Base-by-base conservation (phyloP, 2,329 filamentous ascomycete genomes). In the Dryadomyces quercus-mongolicae region DNA sequence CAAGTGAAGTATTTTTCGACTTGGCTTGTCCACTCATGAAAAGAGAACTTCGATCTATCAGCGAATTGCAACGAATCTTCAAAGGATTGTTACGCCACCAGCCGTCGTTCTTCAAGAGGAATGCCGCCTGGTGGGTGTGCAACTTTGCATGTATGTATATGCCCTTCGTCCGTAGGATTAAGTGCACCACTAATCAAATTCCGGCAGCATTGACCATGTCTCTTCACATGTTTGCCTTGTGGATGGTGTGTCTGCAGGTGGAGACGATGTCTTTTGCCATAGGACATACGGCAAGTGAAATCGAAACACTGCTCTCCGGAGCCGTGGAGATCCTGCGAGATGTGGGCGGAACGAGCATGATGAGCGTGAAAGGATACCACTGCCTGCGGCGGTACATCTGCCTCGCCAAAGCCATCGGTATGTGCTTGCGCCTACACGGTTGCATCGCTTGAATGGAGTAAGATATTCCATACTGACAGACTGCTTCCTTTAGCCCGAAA, bases 71-170 rank as follows among this genome's bases (percentile, higher is more conserved):
- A 5, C 53, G 22, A 1, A 36, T 64, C 1, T 56, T 63, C 7
- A 45, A 59, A 2, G 46, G 54, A 9, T 56, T 65, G 3, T 31
- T 63, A 2, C 54, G 50, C 1, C 50, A 60, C n/a, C 46, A 58
- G 4, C 59, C 55, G 6, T 34, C 48, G 2, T 66, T 65, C 46
- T 52, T 65, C 22, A 60, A 57, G 38, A 22, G 54, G 15, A 65
- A 66, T 48, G 63, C 62, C 1, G 55, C 61, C 15, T 66, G 64
- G 64, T 66, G 64, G 64, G 58, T 60, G n/a, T 65, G 62, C 52
- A 66, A 66, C 51, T 66, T 65, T 45, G 61, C 59, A 54, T 58
- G 64, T 65, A 58, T 50, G 63, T 59, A 16, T 7, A 2, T 8
- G n/a, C 18, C 12, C 21, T 15, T 31, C 25, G 25, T 31, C 36